These are phyloP conservation scores for Meredithiella fracta DNA, from an alignment of 2,329 filamentous ascomycete species.

Conservation along the genomic window DNA sequence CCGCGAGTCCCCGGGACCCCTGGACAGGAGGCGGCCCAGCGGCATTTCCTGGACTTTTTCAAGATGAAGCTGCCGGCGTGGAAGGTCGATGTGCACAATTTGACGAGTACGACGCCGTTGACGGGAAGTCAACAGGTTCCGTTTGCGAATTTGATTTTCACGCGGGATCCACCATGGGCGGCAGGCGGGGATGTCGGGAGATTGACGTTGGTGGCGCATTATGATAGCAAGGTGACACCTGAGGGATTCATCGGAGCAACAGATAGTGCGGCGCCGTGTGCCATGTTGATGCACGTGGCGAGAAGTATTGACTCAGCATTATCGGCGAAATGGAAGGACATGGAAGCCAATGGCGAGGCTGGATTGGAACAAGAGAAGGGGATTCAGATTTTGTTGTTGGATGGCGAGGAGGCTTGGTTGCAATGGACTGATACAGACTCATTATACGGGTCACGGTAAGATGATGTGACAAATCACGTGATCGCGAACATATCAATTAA, in stretches of 20 bases:
- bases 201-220: constrained; percentile 81
- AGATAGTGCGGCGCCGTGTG: constrained; percentile 87
- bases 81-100: constrained; percentile 74
- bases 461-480: neutral
- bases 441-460: constrained; percentile 68
- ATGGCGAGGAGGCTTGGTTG: constrained; percentile 86
- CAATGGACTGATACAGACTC: constrained; percentile 69
- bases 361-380: constrained; percentile 60
- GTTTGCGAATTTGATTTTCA: constrained; percentile 75
- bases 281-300: constrained; percentile 78
- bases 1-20: constrained; percentile 78
- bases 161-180: constrained; percentile 74
- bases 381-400: constrained; percentile 75
- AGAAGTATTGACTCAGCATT: constrained; percentile 64
- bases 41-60: constrained; percentile 79
- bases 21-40: constrained; percentile 54
- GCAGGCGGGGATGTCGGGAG: constrained; percentile 57
- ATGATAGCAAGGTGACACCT: constrained; percentile 69
- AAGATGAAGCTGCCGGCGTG: constrained; percentile 55
- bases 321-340: constrained; percentile 64
- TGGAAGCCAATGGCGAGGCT: constrained; percentile 41
- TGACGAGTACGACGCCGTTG: constrained; percentile 65
- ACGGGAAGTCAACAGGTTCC: constrained; percentile 55
- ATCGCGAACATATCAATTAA: neutral
- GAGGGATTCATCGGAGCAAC: constrained; percentile 83